phyloP scores from a whole-genome alignment of 2,329 filamentous ascomycete species.

The Thelonectria discophora region DNA sequence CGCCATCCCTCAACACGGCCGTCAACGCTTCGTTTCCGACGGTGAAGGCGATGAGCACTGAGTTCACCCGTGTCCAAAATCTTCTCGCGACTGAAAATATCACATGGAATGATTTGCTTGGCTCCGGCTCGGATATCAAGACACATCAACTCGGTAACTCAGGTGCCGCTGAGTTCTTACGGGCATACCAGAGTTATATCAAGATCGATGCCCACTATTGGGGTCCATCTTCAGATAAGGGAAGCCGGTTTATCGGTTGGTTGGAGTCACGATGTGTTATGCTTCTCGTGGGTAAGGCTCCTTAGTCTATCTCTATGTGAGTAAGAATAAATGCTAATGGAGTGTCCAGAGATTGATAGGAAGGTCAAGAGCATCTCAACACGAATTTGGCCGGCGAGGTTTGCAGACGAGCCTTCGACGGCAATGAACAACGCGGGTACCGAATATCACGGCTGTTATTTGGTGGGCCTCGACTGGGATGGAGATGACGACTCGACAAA shows the following conservation, averaged over 20 bases:
- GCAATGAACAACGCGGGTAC: constrained; percentile 41
- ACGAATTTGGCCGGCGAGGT: constrained; percentile 71
- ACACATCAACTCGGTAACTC: neutral
- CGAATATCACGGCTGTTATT: constrained; percentile 69
- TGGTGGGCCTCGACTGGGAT: constrained; percentile 63
- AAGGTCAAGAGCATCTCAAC: constrained; percentile 60
- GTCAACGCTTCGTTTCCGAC: constrained; percentile 63
- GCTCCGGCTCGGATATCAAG: constrained; percentile 8
- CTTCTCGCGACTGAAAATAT: constrained; percentile 49
- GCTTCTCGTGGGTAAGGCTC: constrained; percentile 62
- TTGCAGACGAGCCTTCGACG: constrained; percentile 50
- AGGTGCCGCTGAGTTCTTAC: constrained; percentile 59
- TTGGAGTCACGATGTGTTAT: constrained; percentile 67
- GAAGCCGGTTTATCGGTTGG: constrained; percentile 68
- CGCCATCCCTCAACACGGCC: constrained; percentile 68
- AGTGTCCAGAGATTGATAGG: constrained; percentile 61
- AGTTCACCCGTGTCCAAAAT: constrained; percentile 58
- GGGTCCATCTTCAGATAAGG: constrained; percentile 64
- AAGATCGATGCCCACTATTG: constrained; percentile 72
- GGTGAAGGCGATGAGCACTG: constrained; percentile 58
- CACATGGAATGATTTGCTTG: constrained; percentile 57
- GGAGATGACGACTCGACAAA: constrained; percentile 43
- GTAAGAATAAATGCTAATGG: constrained; percentile 13
- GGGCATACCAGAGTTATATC: constrained; percentile 62
- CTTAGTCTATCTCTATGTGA: neutral